Evolutionary conservation across 768 basidiomycete genomes (phyloP).

Genomic region (Termitomyces sp.): DNA sequence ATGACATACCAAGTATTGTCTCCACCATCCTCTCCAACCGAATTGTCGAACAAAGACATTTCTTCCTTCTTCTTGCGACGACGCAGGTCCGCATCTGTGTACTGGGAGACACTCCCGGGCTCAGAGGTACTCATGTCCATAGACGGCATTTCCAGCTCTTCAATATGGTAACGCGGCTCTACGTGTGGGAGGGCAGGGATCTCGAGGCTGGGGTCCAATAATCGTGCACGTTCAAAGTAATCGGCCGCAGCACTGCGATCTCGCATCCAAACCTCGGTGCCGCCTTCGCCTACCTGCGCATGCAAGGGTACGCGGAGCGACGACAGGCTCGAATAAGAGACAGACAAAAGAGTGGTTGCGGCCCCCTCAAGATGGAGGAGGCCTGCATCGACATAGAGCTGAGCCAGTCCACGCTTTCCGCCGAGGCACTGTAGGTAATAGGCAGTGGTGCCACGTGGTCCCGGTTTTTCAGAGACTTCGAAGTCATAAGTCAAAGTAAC

Average conservation of each 20-base stretch:
- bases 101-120: constrained; percentile 32
- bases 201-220: constrained; percentile 58
- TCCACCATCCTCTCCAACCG: constrained; percentile 50
- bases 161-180: constrained; percentile 21
- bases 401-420: constrained; percentile 62
- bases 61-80: constrained; percentile 59
- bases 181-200: constrained; percentile 61
- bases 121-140: constrained; percentile 44
- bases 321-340: constrained; percentile 73
- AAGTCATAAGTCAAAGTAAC: constrained; percentile 41
- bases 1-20: constrained; percentile 78
- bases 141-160: constrained; percentile 66
- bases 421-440: constrained; percentile 71
- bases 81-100: constrained; percentile 37
- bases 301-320: constrained; percentile 67
- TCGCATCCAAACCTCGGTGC: constrained; percentile 69
- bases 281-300: constrained; percentile 47
- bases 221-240: constrained; percentile 69
- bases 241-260: constrained; percentile 68
- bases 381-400: constrained; percentile 75
- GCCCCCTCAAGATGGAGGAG: constrained; percentile 80
- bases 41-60: constrained; percentile 36
- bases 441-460: constrained; percentile 45
- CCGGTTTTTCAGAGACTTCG: constrained; percentile 30
- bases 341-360: constrained; percentile 64